phyloP scores from a whole-genome alignment of 1,284 basidiomycete species.

The Ceratobasidium sp. region DNA sequence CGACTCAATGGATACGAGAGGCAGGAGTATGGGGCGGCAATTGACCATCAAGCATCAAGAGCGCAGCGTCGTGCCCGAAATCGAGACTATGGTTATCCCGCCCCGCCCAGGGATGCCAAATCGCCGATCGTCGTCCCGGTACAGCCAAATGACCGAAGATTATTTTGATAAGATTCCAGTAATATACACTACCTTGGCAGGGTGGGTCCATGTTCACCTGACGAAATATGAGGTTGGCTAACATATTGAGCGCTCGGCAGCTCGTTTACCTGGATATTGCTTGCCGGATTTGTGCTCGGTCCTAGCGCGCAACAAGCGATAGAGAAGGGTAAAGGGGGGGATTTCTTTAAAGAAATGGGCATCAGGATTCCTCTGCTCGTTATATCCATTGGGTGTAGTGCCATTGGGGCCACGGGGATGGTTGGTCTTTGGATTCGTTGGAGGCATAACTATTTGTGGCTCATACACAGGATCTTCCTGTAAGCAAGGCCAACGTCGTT shows the following conservation, averaged over 20 bases:
- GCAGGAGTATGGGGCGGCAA: not conserved
- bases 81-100: not conserved
- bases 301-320: slow-evolving; percentile 10
- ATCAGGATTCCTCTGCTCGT: slow-evolving; percentile 14
- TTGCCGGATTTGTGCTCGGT: slow-evolving; percentile 31
- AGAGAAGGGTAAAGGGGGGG: not conserved
- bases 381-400: slow-evolving; percentile 21
- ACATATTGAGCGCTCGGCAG: not conserved
- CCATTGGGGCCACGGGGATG: slow-evolving; percentile 18
- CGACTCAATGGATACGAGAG: too few relatives aligned
- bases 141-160: slow-evolving; percentile 33
- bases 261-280: slow-evolving; percentile 25
- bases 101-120: not conserved
- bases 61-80: not conserved
- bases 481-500: not conserved
- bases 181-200: slow-evolving; percentile 11
- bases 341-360: not conserved
- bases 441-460: slow-evolving; percentile 27
- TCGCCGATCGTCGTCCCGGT: slow-evolving; percentile 8
- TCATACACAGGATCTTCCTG: slow-evolving; percentile 27
- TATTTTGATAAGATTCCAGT: slow-evolving; percentile 20
- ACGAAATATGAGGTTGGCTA: not conserved
- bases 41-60: slow-evolving; percentile 3
- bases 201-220: not conserved
- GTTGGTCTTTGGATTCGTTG: slow-evolving; percentile 16